Evolutionary conservation across 2,329 filamentous ascomycete genomes (phyloP).

Genomic region (Fusarium beomiforme): DNA sequence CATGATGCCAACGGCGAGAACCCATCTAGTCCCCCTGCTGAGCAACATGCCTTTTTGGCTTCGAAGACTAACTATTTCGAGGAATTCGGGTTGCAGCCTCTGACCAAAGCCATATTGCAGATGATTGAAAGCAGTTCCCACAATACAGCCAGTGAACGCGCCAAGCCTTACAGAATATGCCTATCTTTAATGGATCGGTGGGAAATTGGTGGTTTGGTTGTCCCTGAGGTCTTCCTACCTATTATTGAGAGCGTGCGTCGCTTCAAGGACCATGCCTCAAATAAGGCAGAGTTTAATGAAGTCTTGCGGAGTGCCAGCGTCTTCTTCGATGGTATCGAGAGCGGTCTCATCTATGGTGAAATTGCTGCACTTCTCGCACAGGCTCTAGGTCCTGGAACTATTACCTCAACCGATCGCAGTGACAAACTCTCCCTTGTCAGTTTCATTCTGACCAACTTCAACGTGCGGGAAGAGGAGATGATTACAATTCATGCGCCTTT

Average conservation of each 20-base stretch:
- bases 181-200: constrained; percentile 97
- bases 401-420: constrained; percentile 59
- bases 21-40: constrained; percentile 54
- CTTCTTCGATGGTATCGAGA: constrained; percentile 98
- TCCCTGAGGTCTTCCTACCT: constrained; percentile 88
- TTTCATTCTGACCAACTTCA: constrained; percentile 90
- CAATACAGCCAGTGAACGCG: constrained; percentile 66
- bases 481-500: constrained; percentile 84
- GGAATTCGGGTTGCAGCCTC: constrained; percentile 76
- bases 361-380: constrained; percentile 74
- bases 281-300: constrained; percentile 80
- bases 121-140: constrained; percentile 69
- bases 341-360: constrained; percentile 89
- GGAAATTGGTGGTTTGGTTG: constrained; percentile 92
- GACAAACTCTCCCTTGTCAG: constrained; percentile 77
- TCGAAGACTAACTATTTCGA: constrained; percentile 85
- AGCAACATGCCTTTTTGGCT: constrained; percentile 57
- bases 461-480: constrained; percentile 97
- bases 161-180: constrained; percentile 89
- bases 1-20: constrained; percentile 59
- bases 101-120: constrained; percentile 78
- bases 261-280: constrained; percentile 73
- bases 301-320: constrained; percentile 92
- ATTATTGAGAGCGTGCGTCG: constrained; percentile 81
- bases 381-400: constrained; percentile 60